A percentile compares a stretch with the other conserved stretches of the same genome.
These are phyloP conservation scores for Halteria grandinella DNA, from an alignment of 73 alveolate species.

Conservation along the genomic window DNA sequence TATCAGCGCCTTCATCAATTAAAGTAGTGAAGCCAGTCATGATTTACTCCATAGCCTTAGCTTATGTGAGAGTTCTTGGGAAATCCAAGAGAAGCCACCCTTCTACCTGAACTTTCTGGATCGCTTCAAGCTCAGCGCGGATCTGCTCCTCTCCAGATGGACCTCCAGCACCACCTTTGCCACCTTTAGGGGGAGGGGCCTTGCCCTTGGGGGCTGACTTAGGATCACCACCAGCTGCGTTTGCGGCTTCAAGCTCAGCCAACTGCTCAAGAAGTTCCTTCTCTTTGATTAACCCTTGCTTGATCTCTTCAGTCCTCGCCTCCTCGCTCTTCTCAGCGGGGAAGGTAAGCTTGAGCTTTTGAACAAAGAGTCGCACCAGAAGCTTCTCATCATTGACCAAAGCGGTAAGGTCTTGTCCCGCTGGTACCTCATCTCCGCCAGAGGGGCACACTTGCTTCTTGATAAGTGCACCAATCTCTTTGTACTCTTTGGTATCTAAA, in stretches of 20 bases:
- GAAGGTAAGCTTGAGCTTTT: conserved; percentile 32
- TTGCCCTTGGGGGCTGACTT: conserved; percentile 43
- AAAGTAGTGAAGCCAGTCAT: not conserved
- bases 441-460: not conserved
- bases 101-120: conserved; percentile 35
- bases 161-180: conserved; percentile 14
- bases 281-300: conserved; percentile 16
- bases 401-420: not conserved
- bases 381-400: conserved; percentile 28
- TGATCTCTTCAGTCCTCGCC: conserved; percentile 4
- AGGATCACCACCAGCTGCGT: conserved; percentile 24
- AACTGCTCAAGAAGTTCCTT: conserved; percentile 45
- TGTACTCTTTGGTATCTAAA: conserved; percentile 29
- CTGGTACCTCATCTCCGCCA: not conserved
- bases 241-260: conserved; percentile 9
- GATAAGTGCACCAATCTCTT: conserved; percentile 27
- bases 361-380: conserved; percentile 21
- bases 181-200: conserved; percentile 42
- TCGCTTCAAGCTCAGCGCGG: conserved; percentile 29
- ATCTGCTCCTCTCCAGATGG: conserved; percentile 34
- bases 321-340: not conserved
- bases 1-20: not conserved
- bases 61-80: conserved; percentile 90
- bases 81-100: conserved; percentile 92
- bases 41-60: conserved; percentile 81